Base-by-base conservation (phyloP, 345 rosid genomes). In the Acer negundo region DNA sequence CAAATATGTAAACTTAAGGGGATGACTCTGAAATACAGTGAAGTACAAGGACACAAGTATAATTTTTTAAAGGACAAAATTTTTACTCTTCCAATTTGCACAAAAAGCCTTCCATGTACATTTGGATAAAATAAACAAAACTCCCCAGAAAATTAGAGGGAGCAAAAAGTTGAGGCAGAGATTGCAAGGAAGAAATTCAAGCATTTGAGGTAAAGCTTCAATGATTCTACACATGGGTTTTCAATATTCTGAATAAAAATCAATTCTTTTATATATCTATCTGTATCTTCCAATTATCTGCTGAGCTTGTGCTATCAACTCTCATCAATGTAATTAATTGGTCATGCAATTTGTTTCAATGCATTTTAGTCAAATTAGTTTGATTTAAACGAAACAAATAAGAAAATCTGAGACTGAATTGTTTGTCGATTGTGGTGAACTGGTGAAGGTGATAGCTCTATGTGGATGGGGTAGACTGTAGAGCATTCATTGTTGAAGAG, bases 111-210 rank as follows among this genome's bases (percentile, higher is more conserved):
- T 19, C 0, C 6, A 38, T 10, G 13, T 62, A 40, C 61, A 46
- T 63, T 47, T 28, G 77, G 77, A 64, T 74, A 74, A 64, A 47
- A 64, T 13, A 19, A 47, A 15, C 67, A 0, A 9, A 17, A 1
- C 53, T 6, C 15, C 51, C 3, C 7, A 49, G 10, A 16, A 73
- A 62, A 22, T 5, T 22, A 8, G 3, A 3, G 31, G 44, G 17
- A 59, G 26, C 49, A 12, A n/a, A 20, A 58, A 31, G 28, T 72
- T 38, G 53, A 58, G 75, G 53, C 66, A 35, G 65, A 72, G 49
- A 38, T 38, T 58, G n/a, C 66, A 3, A 6, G 47, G 51, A 56
- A 58, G 28, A 56, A 56, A 72, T 11, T 70, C n/a, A 55, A 17
- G 24, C 11, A 19, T 19, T 1, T 28, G 23, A 71, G 65, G 28